Evolutionary conservation across 1,139 yeast genomes (phyloP).

Genomic region (Kodamaea arcana): DNA sequence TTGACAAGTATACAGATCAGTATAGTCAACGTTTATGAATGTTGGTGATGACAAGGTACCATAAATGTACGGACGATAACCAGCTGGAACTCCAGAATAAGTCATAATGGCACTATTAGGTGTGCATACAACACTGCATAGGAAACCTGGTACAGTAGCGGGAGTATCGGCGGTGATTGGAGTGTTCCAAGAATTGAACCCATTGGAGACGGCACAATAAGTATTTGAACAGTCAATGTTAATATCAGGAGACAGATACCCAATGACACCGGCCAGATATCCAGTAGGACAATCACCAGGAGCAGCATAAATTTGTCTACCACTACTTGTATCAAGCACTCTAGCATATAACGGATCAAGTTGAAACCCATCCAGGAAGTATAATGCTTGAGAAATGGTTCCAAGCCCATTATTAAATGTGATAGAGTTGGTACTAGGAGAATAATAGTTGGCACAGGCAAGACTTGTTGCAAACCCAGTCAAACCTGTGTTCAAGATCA

Average conservation of each 20-base stretch:
- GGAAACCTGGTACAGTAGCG: neutral
- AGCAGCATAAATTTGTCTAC: neutral
- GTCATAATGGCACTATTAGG: slow-evolving; percentile 4
- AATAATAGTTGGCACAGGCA: neutral
- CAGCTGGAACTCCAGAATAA: slow-evolving; percentile 25
- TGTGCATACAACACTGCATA: neutral
- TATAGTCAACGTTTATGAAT: slow-evolving; percentile 4
- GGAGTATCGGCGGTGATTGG: neutral
- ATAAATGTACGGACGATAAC: slow-evolving; percentile 27
- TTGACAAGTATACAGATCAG: slow-evolving; percentile 15
- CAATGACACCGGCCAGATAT: neutral
- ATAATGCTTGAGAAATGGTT: too few species aligned
- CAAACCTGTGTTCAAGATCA: neutral
- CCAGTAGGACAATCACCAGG: neutral
- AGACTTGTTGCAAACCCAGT: neutral
- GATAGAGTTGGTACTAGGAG: neutral
- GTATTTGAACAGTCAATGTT: neutral
- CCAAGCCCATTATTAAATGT: neutral
- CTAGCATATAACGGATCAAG: too few species aligned
- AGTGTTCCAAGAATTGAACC: neutral
- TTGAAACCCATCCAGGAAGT: too few species aligned
- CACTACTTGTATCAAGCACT: too few species aligned
- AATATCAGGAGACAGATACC: neutral
- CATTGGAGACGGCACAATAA: neutral
- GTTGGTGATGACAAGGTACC: slow-evolving; percentile 9